Conservation (phyloP, 306 rosid species). For the Gynostemma pentaphyllum region DNA sequence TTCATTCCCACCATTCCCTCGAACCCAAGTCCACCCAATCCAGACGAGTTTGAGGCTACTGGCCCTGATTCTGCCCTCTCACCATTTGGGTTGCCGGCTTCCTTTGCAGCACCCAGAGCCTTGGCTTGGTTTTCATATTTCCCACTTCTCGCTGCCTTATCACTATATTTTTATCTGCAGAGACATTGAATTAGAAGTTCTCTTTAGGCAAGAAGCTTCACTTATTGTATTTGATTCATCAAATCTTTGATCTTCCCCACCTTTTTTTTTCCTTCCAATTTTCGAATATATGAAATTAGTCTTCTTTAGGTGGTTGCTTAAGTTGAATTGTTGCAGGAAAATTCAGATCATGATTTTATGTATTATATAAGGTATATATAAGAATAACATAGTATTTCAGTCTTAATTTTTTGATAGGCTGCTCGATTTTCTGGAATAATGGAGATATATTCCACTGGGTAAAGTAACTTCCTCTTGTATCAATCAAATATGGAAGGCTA, state of each 20-base stretch:
- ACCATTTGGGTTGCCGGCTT: constrained; percentile 43
- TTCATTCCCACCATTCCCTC: constrained; percentile 85
- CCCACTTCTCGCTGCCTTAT: constrained; percentile 20
- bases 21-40: constrained; percentile 81
- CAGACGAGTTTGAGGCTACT: constrained; percentile 36
- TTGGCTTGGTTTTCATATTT: constrained; percentile 12
- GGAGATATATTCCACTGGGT: too few species aligned
- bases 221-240: not conserved
- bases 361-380: not conserved
- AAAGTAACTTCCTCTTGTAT: too few species aligned
- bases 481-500: too few species aligned
- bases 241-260: not conserved
- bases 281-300: not conserved
- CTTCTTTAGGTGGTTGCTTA: not conserved
- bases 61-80: constrained; percentile 51
- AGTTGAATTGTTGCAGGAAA: not conserved
- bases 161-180: not conserved
- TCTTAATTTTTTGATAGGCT: not conserved
- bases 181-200: not conserved
- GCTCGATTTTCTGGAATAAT: not conserved
- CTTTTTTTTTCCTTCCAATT: not conserved
- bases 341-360: not conserved
- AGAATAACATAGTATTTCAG: not conserved
- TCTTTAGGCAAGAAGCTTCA: not conserved
- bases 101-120: constrained; percentile 28